A percentile compares a stretch with the other conserved stretches of the same genome.
These are phyloP conservation scores for Xylaria sp. DNA, from an alignment of 2,329 filamentous ascomycete genomes.

Conservation along the genomic window DNA sequence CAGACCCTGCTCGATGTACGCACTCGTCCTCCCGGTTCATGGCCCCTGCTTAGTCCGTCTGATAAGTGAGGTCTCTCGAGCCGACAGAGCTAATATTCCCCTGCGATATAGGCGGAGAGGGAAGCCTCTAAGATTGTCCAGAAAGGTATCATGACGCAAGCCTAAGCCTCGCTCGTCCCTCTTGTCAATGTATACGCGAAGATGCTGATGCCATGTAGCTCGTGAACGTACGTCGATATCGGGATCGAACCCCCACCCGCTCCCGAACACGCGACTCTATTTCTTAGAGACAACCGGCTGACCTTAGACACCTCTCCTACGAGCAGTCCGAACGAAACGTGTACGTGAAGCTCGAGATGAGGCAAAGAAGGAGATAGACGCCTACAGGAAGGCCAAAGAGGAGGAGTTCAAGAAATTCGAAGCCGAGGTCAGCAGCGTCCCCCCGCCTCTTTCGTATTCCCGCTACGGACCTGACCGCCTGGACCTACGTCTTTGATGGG, in stretches of 20 bases:
- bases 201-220: conserved; percentile 14
- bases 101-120: conserved; percentile 77
- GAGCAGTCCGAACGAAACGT: conserved; percentile 81
- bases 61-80: not conserved
- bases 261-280: not conserved
- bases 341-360: conserved; percentile 96
- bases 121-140: conserved; percentile 99
- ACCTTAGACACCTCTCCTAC: conserved; percentile 29
- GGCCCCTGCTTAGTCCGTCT: not conserved
- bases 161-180: not conserved
- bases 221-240: conserved; percentile 21
- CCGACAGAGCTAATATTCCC: not conserved
- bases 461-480: not conserved
- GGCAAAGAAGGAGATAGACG: conserved; percentile 96
- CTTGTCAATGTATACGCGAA: not conserved
- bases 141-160: conserved; percentile 66
- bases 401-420: conserved; percentile 95
- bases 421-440: conserved; percentile 58
- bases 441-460: not conserved
- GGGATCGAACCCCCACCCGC: conserved; percentile 6
- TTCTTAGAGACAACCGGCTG: not conserved
- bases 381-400: conserved; percentile 88
- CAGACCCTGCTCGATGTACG: conserved; percentile 98
- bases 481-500: not conserved
- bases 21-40: conserved; percentile 18